phyloP scores from a whole-genome alignment of 1,284 basidiomycete species.

The Rugosomyces carneus region DNA sequence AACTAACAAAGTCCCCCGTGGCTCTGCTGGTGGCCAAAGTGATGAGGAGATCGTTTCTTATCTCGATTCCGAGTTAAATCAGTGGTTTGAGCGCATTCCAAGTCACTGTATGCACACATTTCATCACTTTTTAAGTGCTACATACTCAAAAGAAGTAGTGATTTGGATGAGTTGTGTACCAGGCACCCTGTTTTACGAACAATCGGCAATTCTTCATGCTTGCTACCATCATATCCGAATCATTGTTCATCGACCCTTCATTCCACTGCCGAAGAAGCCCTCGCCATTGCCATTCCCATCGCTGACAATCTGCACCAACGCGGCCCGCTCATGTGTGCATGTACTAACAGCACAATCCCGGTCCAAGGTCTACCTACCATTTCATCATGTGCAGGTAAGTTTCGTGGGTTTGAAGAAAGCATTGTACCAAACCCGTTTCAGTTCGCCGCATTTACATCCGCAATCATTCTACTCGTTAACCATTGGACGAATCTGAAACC shows the following conservation, averaged over 20 bases:
- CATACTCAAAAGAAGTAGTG: conserved; percentile 22
- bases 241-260: conserved; percentile 58
- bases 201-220: conserved; percentile 51
- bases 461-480: conserved; percentile 15
- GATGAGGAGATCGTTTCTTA: conserved; percentile 40
- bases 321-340: conserved; percentile 24
- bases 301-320: conserved; percentile 27
- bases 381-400: conserved; percentile 17
- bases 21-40: conserved; percentile 28
- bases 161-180: conserved; percentile 48
- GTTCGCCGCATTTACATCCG: conserved; percentile 15
- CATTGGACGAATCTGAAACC: conserved; percentile 15
- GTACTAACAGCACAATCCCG: conserved; percentile 16
- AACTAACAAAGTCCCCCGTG: conserved; percentile 24
- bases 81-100: conserved; percentile 51
- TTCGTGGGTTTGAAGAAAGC: background rate
- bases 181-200: conserved; percentile 40
- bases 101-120: conserved; percentile 32
- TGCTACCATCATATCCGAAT: conserved; percentile 67
- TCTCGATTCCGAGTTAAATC: conserved; percentile 48
- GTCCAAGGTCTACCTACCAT: conserved; percentile 11
- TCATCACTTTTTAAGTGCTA: background rate
- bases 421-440: conserved; percentile 1
- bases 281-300: conserved; percentile 20
- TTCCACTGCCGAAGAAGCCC: conserved; percentile 32